A percentile compares a stretch with the other conserved stretches of the same genome.
Evolutionary conservation across 1,284 basidiomycete species (phyloP).

Genomic region (Moesziomyces globuligerus): DNA sequence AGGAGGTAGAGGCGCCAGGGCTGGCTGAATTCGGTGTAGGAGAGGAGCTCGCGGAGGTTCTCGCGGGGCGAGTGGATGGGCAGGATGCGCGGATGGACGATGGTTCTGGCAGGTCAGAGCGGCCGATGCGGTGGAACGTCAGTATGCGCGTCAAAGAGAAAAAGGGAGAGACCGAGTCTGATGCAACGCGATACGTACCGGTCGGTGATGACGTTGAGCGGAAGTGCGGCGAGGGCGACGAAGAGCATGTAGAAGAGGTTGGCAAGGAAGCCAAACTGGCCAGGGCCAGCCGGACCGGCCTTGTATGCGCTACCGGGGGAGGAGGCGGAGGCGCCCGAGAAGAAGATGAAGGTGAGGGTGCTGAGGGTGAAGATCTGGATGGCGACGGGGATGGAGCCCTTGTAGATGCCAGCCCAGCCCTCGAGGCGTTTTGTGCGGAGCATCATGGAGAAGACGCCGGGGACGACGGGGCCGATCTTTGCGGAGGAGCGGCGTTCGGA

Average conservation of each 20-base stretch:
- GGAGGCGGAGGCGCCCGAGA: slow-evolving; percentile 28
- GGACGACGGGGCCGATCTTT: slow-evolving; percentile 65
- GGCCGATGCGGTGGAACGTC: slow-evolving; percentile 1
- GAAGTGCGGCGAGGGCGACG: slow-evolving; percentile 50
- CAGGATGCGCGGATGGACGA: slow-evolving; percentile 61
- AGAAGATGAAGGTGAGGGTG: slow-evolving; percentile 54
- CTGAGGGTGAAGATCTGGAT: slow-evolving; percentile 44
- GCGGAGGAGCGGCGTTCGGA: slow-evolving; percentile 50
- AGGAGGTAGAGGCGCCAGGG: slow-evolving; percentile 62
- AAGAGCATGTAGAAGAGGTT: slow-evolving; percentile 59
- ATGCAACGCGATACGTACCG: no score
- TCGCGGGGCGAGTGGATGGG: slow-evolving; percentile 35
- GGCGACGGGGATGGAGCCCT: slow-evolving; percentile 51
- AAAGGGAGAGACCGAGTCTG: neutral
- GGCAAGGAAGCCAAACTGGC: slow-evolving; percentile 56
- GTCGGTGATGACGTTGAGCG: slow-evolving; percentile 58
- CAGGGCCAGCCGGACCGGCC: slow-evolving; percentile 54
- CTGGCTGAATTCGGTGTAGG: slow-evolving; percentile 53
- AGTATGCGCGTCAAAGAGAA: neutral
- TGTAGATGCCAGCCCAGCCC: slow-evolving; percentile 64
- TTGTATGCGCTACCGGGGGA: slow-evolving; percentile 53
- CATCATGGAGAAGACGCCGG: slow-evolving; percentile 60
- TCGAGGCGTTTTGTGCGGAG: slow-evolving; percentile 58
- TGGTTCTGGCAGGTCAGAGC: slow-evolving; percentile 42
- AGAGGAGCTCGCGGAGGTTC: slow-evolving; percentile 57